phyloP scores from a whole-genome alignment of 306 rosid species.

The Adenanthera pavonina region DNA sequence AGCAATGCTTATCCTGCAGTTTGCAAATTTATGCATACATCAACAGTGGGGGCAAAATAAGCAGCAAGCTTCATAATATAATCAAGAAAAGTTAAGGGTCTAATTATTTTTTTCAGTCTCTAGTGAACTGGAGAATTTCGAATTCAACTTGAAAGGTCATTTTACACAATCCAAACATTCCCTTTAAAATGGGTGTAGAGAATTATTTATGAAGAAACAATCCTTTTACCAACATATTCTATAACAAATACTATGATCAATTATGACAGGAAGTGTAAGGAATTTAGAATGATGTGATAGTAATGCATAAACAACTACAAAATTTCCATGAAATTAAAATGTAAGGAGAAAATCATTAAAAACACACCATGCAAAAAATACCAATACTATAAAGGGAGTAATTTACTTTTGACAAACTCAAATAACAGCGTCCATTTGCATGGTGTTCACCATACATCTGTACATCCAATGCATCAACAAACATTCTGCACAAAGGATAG shows the following conservation, averaged over 20 bases:
- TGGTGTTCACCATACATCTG: conserved; percentile 81
- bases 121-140: neutral
- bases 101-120: no score
- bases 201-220: neutral
- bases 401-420: conserved; percentile 85
- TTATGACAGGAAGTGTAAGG: neutral
- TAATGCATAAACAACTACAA: neutral
- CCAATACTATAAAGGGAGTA: conserved; percentile 13
- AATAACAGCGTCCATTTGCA: conserved; percentile 71
- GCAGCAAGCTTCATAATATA: conserved; percentile 13
- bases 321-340: neutral
- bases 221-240: neutral
- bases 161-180: neutral
- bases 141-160: neutral
- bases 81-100: neutral
- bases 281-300: neutral
- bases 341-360: neutral
- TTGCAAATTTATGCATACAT: conserved; percentile 21
- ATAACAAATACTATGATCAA: neutral
- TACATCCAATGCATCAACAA: conserved; percentile 83
- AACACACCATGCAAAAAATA: conserved; percentile 26
- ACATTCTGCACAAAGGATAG: conserved; percentile 69
- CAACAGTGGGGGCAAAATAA: conserved; percentile 7
- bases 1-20: conserved; percentile 88
- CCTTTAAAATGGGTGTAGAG: neutral